phyloP scores from a whole-genome alignment of 73 alveolate species.

The Paramecium octaurelia region DNA sequence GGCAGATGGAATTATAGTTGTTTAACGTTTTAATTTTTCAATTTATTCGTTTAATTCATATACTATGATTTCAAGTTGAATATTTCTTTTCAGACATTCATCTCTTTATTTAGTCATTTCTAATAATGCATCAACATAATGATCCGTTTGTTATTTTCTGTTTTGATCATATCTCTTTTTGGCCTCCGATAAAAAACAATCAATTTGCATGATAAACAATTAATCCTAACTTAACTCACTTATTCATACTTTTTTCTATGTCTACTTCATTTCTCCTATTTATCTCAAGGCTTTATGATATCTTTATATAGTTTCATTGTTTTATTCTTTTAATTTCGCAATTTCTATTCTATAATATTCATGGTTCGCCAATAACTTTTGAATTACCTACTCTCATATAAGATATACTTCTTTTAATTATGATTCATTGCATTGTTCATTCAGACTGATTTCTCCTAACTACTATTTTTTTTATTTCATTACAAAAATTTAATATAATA shows the following conservation, averaged over 20 bases:
- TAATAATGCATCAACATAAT: slow-evolving; percentile 16
- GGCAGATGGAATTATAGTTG: background rate
- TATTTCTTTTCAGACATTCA: background rate
- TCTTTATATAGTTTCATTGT: background rate
- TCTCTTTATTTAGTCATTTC: slow-evolving; percentile 12
- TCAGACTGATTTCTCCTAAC: background rate
- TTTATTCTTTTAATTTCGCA: slow-evolving; percentile 29
- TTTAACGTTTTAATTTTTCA: slow-evolving; percentile 13
- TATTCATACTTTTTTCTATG: background rate
- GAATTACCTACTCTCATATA: background rate
- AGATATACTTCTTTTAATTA: background rate
- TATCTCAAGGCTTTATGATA: slow-evolving; percentile 38
- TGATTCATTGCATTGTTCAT: background rate
- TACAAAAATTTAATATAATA: background rate
- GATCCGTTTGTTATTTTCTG: background rate
- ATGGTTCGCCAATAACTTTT: background rate
- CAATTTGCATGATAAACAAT: background rate
- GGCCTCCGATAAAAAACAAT: background rate
- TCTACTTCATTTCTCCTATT: slow-evolving; percentile 14
- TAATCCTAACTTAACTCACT: background rate
- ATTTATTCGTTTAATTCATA: background rate
- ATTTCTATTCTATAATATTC: background rate
- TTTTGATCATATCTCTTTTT: background rate
- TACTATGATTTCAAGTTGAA: background rate
- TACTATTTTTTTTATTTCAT: background rate